phyloP scores from a whole-genome alignment of 1,284 basidiomycete species.

The Trichosporon sp. region DNA sequence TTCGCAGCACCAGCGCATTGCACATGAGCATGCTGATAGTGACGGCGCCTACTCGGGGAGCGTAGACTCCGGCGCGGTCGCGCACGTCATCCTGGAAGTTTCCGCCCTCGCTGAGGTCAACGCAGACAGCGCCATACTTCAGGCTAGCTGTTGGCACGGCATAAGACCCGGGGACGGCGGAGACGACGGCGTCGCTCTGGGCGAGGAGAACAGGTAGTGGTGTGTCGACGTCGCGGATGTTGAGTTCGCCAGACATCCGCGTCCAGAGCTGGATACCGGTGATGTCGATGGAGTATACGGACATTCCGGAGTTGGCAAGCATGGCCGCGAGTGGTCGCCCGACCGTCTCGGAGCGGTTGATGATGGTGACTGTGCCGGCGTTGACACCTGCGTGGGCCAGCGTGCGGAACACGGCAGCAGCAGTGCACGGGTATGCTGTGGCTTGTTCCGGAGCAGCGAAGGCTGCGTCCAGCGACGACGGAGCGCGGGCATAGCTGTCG shows the following conservation, averaged over 20 bases:
- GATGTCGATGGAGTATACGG: constrained; percentile 90
- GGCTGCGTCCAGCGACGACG: constrained; percentile 10
- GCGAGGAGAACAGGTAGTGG: constrained; percentile 7
- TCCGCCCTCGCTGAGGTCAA: constrained; percentile 27
- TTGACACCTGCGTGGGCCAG: constrained; percentile 13
- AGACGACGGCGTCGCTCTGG: constrained; percentile 65
- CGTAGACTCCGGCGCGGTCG: constrained; percentile 16
- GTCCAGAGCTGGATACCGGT: constrained; percentile 52
- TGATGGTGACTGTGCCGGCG: constrained; percentile 69
- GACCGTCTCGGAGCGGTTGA: constrained; percentile 96
- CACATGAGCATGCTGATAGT: constrained; percentile 26
- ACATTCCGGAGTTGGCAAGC: constrained; percentile 89
- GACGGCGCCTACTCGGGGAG: constrained; percentile 22
- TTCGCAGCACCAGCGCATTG: constrained; percentile 23
- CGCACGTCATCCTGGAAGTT: constrained; percentile 28
- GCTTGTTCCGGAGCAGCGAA: constrained; percentile 1
- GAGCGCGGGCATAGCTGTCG: constrained; percentile 5
- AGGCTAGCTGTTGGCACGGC: constrained; percentile 19
- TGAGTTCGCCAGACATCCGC: not conserved
- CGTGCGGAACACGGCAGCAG: constrained; percentile 25
- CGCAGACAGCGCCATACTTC: constrained; percentile 18
- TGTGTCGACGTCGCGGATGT: not conserved
- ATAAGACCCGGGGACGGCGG: constrained; percentile 57
- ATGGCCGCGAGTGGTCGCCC: constrained; percentile 90
- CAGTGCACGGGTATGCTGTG: constrained; percentile 28